These are phyloP conservation scores for Cocos nucifera DNA, from an alignment of 176 grass and related monocot genomes.

Conservation along the genomic window DNA sequence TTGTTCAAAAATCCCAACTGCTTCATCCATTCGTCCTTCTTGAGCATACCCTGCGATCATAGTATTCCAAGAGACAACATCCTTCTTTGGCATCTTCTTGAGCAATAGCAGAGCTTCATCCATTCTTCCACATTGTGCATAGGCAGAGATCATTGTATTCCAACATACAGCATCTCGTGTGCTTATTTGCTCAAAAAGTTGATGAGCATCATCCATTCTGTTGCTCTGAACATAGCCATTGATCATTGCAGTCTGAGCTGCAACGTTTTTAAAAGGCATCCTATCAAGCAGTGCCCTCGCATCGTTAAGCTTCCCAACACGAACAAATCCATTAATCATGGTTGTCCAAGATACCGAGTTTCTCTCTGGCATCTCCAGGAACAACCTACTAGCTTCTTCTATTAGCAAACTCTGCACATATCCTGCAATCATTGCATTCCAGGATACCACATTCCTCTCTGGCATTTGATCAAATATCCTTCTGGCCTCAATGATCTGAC, in stretches of 20 bases:
- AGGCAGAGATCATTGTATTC: constrained; percentile 63
- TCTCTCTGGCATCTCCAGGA: constrained; percentile 34
- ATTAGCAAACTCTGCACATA: constrained; percentile 19
- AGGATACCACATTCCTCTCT: constrained; percentile 30
- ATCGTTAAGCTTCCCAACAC: constrained; percentile 36
- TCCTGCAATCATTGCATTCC: constrained; percentile 54
- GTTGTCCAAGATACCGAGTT: constrained; percentile 45
- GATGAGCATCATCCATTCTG: constrained; percentile 26
- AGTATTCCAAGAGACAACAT: constrained; percentile 57
- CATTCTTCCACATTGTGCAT: constrained; percentile 38
- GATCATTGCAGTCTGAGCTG: constrained; percentile 53
- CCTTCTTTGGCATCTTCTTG: constrained; percentile 43
- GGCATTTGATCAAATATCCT: constrained; percentile 44
- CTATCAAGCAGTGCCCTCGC: constrained; percentile 35
- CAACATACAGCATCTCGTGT: constrained; percentile 35
- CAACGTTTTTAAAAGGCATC: constrained; percentile 38
- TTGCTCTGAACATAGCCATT: constrained; percentile 38
- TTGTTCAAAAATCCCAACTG: constrained; percentile 28
- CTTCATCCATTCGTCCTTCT: constrained; percentile 35
- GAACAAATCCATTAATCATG: constrained; percentile 36
- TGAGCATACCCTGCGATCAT: constrained; percentile 51
- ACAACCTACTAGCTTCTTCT: constrained; percentile 34
- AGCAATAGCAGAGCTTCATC: constrained; percentile 37
- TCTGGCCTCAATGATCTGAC: constrained; percentile 28
- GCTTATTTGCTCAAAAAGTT: constrained; percentile 42